phyloP scores from a whole-genome alignment of 768 basidiomycete genomes.

The Leccinum barrowsii region DNA sequence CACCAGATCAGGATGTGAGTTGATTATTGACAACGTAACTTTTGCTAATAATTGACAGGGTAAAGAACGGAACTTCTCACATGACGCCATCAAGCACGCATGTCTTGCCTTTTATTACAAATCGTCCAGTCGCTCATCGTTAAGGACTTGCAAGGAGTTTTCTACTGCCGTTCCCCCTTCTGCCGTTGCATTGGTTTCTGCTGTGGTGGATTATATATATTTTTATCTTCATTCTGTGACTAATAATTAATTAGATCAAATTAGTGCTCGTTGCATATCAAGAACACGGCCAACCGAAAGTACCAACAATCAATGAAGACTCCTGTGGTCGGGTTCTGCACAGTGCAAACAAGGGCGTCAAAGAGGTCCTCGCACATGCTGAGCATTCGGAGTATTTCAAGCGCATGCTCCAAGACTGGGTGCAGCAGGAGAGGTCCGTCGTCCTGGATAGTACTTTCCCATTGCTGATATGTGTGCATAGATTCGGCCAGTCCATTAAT shows the following conservation, averaged over 20 bases:
- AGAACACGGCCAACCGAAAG: not conserved
- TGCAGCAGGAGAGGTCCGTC: no score
- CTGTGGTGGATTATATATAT: not conserved
- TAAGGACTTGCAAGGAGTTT: not conserved
- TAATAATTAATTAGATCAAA: not conserved
- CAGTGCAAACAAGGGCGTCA: not conserved
- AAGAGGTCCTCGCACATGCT: no score
- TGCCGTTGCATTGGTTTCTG: not conserved
- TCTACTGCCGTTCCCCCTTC: not conserved
- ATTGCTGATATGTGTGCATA: no score
- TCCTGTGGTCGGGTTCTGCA: not conserved
- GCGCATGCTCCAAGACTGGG: no score
- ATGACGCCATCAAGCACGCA: no score
- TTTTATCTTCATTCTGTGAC: not conserved
- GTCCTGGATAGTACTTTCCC: no score
- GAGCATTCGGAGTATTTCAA: no score
- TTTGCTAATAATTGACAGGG: no score
- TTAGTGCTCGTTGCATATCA: not conserved
- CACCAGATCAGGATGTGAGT: not conserved
- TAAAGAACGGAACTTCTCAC: no score
- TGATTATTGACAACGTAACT: not conserved
- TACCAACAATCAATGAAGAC: not conserved
- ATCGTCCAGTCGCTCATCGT: not conserved
- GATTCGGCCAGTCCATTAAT: not conserved
- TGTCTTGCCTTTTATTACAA: not conserved